Percentiles rank a stretch among this genome's conserved stretches.
phyloP scores from a whole-genome alignment of 2,329 filamentous ascomycete species.

The Alternaria conjuncta region DNA sequence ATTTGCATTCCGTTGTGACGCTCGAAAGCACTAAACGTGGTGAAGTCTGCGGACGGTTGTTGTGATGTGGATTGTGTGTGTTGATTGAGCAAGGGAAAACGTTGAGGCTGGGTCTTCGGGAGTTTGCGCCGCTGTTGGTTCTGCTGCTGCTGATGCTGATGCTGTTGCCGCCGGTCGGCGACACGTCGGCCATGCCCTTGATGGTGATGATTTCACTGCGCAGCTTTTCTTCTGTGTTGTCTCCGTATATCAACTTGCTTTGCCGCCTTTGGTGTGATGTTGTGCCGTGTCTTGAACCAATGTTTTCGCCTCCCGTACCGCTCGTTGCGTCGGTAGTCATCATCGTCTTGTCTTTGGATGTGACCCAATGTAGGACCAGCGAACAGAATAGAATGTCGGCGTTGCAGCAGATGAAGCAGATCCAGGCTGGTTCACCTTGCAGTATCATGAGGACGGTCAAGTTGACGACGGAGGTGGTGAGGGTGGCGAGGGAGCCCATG shows the following conservation, averaged over 20 bases:
- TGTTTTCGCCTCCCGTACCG: neutral
- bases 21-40: neutral
- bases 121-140: neutral
- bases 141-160: neutral
- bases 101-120: neutral
- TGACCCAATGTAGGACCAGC: slow-evolving; percentile 68
- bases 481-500: slow-evolving; percentile 63
- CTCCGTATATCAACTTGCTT: neutral
- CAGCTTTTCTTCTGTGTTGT: neutral
- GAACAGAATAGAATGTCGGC: slow-evolving; percentile 42
- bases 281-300: neutral
- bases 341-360: slow-evolving; percentile 33
- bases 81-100: neutral
- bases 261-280: neutral
- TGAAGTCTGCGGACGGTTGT: neutral
- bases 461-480: slow-evolving; percentile 66
- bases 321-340: neutral
- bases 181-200: neutral
- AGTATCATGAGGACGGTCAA: slow-evolving; percentile 65
- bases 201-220: neutral
- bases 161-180: neutral
- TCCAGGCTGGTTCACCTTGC: slow-evolving; percentile 68
- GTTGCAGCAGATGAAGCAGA: slow-evolving; percentile 64
- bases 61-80: neutral
- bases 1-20: neutral